These are phyloP conservation scores for Thuidium tamariscinum DNA, from an alignment of 225 moss, liverwort and hornwort species.

Conservation along the genomic window DNA sequence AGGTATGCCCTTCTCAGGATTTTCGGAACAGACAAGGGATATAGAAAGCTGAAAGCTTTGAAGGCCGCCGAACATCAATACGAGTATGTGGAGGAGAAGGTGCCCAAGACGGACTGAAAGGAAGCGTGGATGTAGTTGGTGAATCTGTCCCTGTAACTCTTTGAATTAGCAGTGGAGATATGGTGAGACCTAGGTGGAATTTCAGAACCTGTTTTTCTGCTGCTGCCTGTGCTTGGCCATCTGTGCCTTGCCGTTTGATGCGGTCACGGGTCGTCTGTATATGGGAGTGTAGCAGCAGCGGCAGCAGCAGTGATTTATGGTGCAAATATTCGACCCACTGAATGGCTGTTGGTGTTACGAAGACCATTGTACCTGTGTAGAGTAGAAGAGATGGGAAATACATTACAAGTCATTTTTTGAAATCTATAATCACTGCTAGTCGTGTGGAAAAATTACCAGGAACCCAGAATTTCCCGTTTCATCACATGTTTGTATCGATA, in stretches of 20 bases:
- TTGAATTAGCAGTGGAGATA: slow-evolving; percentile 50
- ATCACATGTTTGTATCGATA: background rate
- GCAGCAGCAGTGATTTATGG: slow-evolving; percentile 23
- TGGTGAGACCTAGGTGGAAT: slow-evolving; percentile 33
- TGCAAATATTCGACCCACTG: slow-evolving; percentile 16
- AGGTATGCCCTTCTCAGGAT: slow-evolving; percentile 10
- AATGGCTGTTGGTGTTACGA: slow-evolving; percentile 28
- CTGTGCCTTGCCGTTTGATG: slow-evolving; percentile 21
- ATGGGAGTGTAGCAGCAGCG: slow-evolving; percentile 44
- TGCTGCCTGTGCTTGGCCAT: slow-evolving; percentile 28
- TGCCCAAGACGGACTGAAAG: slow-evolving; percentile 31
- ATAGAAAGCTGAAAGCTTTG: slow-evolving; percentile 46
- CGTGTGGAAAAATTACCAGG: slow-evolving; percentile 5
- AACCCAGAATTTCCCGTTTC: background rate
- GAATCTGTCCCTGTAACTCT: slow-evolving; percentile 53
- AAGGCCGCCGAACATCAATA: slow-evolving; percentile 37
- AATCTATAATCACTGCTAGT: slow-evolving; percentile 19
- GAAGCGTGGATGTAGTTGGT: slow-evolving; percentile 11
- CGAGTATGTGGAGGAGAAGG: slow-evolving; percentile 55
- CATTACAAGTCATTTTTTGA: slow-evolving; percentile 51
- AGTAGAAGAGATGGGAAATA: slow-evolving; percentile 55
- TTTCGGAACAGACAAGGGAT: slow-evolving; percentile 55
- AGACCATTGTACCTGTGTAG: slow-evolving; percentile 39
- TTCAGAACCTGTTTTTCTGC: slow-evolving; percentile 31
- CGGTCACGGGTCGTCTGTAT: slow-evolving; percentile 28